Evolutionary conservation across 805 yeast genomes (phyloP).

Genomic region (Wickerhamiella allomyrinae): DNA sequence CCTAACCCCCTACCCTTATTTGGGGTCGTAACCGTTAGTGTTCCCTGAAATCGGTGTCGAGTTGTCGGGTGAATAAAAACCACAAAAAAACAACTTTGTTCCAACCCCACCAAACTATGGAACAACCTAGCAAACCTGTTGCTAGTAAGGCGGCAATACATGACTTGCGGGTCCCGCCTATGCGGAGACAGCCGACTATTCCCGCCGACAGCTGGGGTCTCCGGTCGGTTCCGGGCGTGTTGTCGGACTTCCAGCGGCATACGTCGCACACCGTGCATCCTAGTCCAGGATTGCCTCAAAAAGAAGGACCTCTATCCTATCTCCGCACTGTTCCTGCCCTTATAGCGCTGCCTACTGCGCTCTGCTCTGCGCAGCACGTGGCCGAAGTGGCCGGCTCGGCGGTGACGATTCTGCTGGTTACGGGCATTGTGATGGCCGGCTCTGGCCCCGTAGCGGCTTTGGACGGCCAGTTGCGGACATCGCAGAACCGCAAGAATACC

Average conservation of each 20-base stretch:
- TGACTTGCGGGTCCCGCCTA: constrained; percentile 18
- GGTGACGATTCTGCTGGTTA: constrained; percentile 10
- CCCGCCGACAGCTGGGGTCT: constrained; percentile 25
- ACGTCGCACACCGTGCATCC: constrained; percentile 20
- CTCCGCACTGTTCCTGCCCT: constrained; percentile 22
- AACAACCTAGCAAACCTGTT: too few relatives aligned
- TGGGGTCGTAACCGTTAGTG: too few relatives aligned
- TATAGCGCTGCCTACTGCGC: constrained; percentile 21
- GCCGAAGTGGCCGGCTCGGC: constrained; percentile 6
- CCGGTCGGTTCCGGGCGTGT: constrained; percentile 24
- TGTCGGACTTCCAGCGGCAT: constrained; percentile 25
- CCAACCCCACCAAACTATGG: too few relatives aligned
- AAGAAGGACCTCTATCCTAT: constrained; percentile 1
- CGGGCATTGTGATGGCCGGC: constrained; percentile 17
- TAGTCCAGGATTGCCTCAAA: background rate
- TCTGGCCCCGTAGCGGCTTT: constrained; percentile 8
- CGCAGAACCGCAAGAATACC: constrained; percentile 5
- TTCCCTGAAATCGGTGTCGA: too few relatives aligned
- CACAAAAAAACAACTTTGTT: too few relatives aligned
- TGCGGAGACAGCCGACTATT: constrained; percentile 17
- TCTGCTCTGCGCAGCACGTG: constrained; percentile 18
- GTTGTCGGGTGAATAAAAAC: too few relatives aligned
- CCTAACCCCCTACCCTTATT: too few relatives aligned
- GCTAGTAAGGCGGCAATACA: too few relatives aligned
- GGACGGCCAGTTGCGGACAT: background rate